phyloP scores from a whole-genome alignment of 257 asterid species.

The Scutellaria baicalensis region DNA sequence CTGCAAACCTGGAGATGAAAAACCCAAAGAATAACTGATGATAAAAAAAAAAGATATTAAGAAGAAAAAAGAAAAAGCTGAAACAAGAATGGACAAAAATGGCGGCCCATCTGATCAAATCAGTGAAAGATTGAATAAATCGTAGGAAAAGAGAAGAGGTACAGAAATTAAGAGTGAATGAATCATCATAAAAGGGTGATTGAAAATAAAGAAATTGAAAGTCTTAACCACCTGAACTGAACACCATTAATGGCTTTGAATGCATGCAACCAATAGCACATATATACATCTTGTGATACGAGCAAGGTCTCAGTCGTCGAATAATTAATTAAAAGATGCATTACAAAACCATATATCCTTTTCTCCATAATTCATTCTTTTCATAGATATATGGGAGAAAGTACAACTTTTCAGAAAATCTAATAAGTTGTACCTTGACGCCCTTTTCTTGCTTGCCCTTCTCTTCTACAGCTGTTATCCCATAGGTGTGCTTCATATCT shows the following conservation, averaged over 20 bases:
- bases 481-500: slow-evolving; percentile 99
- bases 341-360: not conserved
- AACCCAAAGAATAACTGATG: slow-evolving; percentile 7
- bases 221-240: not conserved
- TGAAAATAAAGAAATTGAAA: not conserved
- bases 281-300: too few relatives aligned
- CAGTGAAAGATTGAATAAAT: slow-evolving; percentile 26
- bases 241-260: slow-evolving; percentile 19
- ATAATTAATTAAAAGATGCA: too few relatives aligned
- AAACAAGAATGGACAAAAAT: slow-evolving; percentile 23
- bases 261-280: slow-evolving; percentile 14
- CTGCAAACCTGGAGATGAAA: not conserved
- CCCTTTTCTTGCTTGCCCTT: slow-evolving; percentile 99
- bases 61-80: not conserved
- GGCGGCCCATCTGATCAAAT: slow-evolving; percentile 75
- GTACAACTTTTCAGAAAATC: slow-evolving; percentile 8
- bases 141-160: slow-evolving; percentile 14
- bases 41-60: not conserved
- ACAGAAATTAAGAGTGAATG: slow-evolving; percentile 43
- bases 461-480: slow-evolving; percentile 99
- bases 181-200: slow-evolving; percentile 45
- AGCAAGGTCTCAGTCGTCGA: too few relatives aligned
- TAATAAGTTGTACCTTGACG: slow-evolving; percentile 88
- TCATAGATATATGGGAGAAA: not conserved
- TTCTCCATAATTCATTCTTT: slow-evolving; percentile 1